Evolutionary conservation across 345 rosid genomes (phyloP).

Genomic region (Erysimum cheiranthoides): DNA sequence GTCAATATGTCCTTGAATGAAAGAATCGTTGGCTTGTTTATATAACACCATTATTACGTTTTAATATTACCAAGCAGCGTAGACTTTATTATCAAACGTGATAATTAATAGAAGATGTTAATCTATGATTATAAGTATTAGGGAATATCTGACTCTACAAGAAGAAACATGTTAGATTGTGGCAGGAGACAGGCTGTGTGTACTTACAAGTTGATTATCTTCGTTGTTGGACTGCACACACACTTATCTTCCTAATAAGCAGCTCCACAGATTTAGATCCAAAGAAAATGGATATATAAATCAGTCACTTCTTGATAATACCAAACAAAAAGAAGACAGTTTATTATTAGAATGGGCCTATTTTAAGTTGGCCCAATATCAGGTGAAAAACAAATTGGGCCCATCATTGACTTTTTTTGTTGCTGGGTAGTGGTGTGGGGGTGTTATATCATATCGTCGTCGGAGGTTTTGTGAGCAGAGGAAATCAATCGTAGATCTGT

Average conservation of each 20-base stretch:
- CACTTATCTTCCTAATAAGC: neutral
- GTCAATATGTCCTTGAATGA: slow-evolving; percentile 7
- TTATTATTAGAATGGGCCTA: slow-evolving; percentile 13
- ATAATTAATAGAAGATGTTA: neutral
- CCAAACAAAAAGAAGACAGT: neutral
- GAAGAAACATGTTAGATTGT: slow-evolving; percentile 36
- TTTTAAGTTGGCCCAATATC: slow-evolving; percentile 3
- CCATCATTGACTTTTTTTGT: slow-evolving; percentile 38
- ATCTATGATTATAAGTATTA: slow-evolving; percentile 8
- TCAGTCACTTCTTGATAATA: neutral
- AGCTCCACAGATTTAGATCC: neutral
- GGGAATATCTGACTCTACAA: slow-evolving; percentile 15
- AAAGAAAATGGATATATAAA: neutral
- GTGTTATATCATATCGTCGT: slow-evolving; percentile 33
- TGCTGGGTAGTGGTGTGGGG: neutral
- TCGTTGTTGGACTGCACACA: neutral
- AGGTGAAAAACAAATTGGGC: slow-evolving; percentile 9
- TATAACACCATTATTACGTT: neutral
- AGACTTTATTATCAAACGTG: neutral
- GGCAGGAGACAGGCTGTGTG: slow-evolving; percentile 40
- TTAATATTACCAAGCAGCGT: neutral
- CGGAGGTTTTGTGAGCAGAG: slow-evolving; percentile 35
- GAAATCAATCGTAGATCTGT: slow-evolving; percentile 44
- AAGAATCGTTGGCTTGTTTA: slow-evolving; percentile 11
- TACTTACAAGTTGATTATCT: neutral